phyloP scores from a whole-genome alignment of 495 filamentous ascomycete genomes.

The Aspergillus cavernicola region DNA sequence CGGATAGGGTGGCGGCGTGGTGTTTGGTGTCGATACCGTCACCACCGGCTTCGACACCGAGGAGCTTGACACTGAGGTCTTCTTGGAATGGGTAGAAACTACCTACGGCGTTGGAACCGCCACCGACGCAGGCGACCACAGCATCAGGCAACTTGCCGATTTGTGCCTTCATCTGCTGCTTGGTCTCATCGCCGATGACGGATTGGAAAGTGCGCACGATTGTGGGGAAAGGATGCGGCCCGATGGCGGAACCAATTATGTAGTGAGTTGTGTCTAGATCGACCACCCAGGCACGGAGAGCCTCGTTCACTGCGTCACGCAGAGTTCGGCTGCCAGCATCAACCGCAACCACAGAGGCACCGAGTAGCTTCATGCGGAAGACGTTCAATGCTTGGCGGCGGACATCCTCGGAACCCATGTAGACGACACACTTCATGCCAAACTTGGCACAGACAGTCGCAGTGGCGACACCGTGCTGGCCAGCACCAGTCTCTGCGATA shows the following conservation, averaged over 20 bases:
- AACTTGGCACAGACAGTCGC: constrained; percentile 97
- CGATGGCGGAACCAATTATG: constrained; percentile 93
- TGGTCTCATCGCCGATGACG: constrained; percentile 90
- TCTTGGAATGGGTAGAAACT: constrained; percentile 96
- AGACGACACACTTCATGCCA: constrained; percentile 91
- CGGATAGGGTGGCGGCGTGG: constrained; percentile 87
- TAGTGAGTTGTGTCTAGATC: constrained; percentile 88
- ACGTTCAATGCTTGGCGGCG: constrained; percentile 91
- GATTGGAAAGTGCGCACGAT: constrained; percentile 95
- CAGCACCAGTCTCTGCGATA: constrained; percentile 95
- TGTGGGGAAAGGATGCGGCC: constrained; percentile 91
- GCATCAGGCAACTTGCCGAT: constrained; percentile 89
- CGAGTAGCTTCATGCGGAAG: constrained; percentile 94
- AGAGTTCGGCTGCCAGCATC: constrained; percentile 82
- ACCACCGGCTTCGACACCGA: constrained; percentile 95
- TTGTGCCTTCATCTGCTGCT: constrained; percentile 75
- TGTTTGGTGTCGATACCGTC: constrained; percentile 83
- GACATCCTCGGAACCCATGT: constrained; percentile 95
- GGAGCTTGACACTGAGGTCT: constrained; percentile 76
- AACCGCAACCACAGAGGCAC: constrained; percentile 81
- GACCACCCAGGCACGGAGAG: constrained; percentile 83
- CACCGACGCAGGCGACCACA: constrained; percentile 93
- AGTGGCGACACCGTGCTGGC: constrained; percentile 93
- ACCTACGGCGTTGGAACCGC: constrained; percentile 84
- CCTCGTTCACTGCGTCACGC: constrained; percentile 95